Evolutionary conservation across 164 flowering plant species (phyloP).

Genomic region (Warburgia ugandensis): DNA sequence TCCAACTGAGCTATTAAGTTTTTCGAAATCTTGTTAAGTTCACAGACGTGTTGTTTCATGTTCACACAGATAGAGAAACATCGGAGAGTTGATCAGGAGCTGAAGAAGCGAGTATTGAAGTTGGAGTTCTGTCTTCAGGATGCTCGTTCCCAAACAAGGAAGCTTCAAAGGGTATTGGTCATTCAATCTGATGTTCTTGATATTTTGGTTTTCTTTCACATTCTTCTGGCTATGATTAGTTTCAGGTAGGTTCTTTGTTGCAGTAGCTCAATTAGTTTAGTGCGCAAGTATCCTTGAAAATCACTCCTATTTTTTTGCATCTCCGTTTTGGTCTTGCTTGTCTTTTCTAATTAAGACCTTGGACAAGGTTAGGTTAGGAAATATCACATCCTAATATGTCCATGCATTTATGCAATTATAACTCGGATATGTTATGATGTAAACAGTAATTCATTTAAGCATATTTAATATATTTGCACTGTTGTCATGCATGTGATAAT

Average conservation of each 20-base stretch:
- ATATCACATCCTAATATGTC: no score
- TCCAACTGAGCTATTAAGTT: no score
- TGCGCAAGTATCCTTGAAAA: not conserved
- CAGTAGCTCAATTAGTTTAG: not conserved
- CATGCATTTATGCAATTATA: no score
- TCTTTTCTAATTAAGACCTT: no score
- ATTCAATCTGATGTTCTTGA: not conserved
- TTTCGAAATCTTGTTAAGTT: no score
- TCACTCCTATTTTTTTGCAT: not conserved
- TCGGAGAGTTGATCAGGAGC: constrained; percentile 73
- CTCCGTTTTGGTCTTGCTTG: not conserved
- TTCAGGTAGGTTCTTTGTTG: no score
- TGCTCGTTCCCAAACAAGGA: constrained; percentile 85
- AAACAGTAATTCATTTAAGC: no score
- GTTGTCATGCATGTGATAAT: no score
- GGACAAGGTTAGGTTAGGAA: no score
- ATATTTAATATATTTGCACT: no score
- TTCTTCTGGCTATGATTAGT: not conserved
- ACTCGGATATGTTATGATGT: no score
- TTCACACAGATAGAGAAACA: constrained; percentile 82
- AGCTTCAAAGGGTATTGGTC: constrained; percentile 71
- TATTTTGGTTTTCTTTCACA: not conserved
- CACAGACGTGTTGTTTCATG: no score
- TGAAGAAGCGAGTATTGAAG: constrained; percentile 83
- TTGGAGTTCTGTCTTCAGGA: constrained; percentile 93